A percentile compares a stretch with the other conserved stretches of the same genome.
These are phyloP conservation scores for Kingdonia uniflora DNA, from an alignment of 164 flowering plant genomes.

Conservation along the genomic window DNA sequence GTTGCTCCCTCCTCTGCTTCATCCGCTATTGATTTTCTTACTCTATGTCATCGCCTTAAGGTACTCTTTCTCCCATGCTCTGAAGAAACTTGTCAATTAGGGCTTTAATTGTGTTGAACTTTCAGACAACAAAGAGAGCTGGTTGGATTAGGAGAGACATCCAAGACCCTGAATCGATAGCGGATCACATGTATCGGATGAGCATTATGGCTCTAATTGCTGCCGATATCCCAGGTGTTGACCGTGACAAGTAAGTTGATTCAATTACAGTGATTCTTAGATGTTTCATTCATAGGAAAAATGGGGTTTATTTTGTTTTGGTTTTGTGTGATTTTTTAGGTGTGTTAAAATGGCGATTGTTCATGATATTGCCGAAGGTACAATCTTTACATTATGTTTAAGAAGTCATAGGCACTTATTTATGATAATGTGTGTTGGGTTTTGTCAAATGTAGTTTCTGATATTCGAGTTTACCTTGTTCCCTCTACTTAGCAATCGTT, in stretches of 20 bases:
- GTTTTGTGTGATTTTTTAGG: slow-evolving; percentile 42
- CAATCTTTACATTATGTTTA: background rate
- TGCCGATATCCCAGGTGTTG: slow-evolving; percentile 59
- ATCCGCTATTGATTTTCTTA: slow-evolving; percentile 68
- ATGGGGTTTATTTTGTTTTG: background rate
- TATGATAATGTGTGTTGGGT: slow-evolving; percentile 7
- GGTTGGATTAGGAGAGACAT: slow-evolving; percentile 79
- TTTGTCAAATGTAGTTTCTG: too few species aligned
- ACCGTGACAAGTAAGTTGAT: slow-evolving; percentile 67
- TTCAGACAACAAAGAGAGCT: slow-evolving; percentile 77
- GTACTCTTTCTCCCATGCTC: too few species aligned
- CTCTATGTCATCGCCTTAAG: slow-evolving; percentile 74
- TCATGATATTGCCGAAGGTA: slow-evolving; percentile 98
- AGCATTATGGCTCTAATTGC: slow-evolving; percentile 83
- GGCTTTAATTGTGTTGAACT: slow-evolving; percentile 1
- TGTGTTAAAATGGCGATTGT: slow-evolving; percentile 94
- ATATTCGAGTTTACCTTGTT: too few species aligned
- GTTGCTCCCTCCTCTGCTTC: slow-evolving; percentile 25
- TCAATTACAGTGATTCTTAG: too few species aligned
- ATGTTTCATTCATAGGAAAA: background rate
- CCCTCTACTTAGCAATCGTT: slow-evolving; percentile 53
- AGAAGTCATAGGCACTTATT: background rate
- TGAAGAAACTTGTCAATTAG: too few species aligned
- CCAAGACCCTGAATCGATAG: slow-evolving; percentile 70
- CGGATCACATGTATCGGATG: slow-evolving; percentile 98